Evolutionary conservation across 257 asterid genomes (phyloP).

Genomic region (Nicotiana attenuata): DNA sequence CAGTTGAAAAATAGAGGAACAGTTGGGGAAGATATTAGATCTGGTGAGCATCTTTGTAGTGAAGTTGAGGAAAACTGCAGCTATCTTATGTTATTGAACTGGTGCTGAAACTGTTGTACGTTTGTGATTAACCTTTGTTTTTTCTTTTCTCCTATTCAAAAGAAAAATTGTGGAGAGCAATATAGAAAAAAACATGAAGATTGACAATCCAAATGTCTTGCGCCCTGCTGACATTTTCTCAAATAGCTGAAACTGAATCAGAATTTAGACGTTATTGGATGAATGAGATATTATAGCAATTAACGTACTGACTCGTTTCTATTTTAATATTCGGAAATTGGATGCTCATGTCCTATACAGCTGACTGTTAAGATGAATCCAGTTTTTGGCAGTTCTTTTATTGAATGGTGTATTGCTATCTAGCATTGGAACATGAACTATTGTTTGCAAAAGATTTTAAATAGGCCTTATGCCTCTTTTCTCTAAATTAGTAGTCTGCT

Average conservation of each 20-base stretch:
- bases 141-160: neutral
- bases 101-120: neutral
- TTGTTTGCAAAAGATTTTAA: no score
- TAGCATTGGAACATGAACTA: no score
- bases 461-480: no score
- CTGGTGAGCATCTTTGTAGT: conserved; percentile 44
- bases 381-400: no score
- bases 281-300: no score
- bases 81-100: neutral
- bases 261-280: no score
- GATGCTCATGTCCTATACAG: no score
- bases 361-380: no score
- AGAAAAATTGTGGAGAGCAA: neutral
- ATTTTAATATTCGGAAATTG: no score
- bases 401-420: no score
- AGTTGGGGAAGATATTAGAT: conserved; percentile 96
- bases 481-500: no score
- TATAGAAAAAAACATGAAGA: neutral
- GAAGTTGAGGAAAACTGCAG: neutral
- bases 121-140: neutral
- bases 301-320: no score
- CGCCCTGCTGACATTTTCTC: neutral
- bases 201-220: neutral
- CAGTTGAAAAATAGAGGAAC: conserved; percentile 84
- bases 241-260: neutral